Percentiles rank a stretch among this genome's conserved stretches.
Conservation (phyloP, 148 eudicot genomes). For the Rhododendron henanense region DNA sequence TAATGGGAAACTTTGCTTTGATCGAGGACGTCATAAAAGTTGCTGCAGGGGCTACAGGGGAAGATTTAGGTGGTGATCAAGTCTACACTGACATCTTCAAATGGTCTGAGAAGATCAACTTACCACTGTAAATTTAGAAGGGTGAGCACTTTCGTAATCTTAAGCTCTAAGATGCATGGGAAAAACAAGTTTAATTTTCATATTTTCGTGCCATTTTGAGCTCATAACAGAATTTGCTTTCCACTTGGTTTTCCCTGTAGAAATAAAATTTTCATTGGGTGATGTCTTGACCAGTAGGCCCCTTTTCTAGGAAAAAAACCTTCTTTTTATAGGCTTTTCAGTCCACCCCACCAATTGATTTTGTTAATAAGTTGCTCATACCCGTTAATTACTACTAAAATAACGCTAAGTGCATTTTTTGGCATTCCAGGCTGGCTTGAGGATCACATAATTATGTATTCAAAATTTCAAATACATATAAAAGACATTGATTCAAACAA, state of each 20-base stretch:
- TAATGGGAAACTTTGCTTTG: constrained; percentile 91
- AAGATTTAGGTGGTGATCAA: constrained; percentile 86
- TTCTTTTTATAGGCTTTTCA: neutral
- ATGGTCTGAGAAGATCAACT: constrained; percentile 81
- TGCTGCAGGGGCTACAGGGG: constrained; percentile 79
- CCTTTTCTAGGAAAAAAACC: neutral
- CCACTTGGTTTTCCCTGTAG: neutral
- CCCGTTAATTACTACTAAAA: neutral
- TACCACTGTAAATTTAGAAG: constrained; percentile 16
- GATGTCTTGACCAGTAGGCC: neutral
- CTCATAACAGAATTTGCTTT: neutral
- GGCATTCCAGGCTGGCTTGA: neutral
- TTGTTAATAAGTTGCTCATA: neutral
- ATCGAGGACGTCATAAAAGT: constrained; percentile 90
- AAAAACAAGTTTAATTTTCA: neutral
- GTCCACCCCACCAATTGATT: neutral
- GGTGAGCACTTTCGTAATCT: constrained; percentile 7
- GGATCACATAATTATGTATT: neutral
- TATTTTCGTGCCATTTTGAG: neutral
- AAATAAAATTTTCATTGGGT: neutral
- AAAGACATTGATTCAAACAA: neutral
- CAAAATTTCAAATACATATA: neutral
- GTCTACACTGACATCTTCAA: constrained; percentile 74
- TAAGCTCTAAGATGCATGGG: neutral
- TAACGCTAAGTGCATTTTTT: neutral